phyloP scores from a whole-genome alignment of 2,329 filamentous ascomycete species.

The Myotisia sp. region DNA sequence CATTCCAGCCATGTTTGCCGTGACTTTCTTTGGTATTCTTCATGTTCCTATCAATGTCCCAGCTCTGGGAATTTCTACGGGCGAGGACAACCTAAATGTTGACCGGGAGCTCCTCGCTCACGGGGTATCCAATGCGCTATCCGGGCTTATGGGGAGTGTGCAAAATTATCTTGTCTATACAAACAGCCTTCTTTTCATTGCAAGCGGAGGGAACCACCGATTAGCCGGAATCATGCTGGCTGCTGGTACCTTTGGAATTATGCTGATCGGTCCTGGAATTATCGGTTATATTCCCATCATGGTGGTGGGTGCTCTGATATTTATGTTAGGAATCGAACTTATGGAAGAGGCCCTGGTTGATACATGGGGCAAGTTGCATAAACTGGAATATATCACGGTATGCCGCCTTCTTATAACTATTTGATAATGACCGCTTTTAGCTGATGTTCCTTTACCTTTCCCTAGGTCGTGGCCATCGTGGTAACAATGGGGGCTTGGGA shows the following conservation, averaged over 20 bases:
- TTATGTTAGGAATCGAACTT: conserved; percentile 84
- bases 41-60: conserved; percentile 98
- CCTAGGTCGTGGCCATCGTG: conserved; percentile 65
- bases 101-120: conserved; percentile 86
- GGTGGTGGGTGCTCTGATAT: conserved; percentile 92
- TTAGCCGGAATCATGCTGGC: conserved; percentile 78
- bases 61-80: conserved; percentile 74
- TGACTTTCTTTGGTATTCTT: conserved; percentile 93
- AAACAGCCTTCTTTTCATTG: conserved; percentile 93
- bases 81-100: conserved; percentile 82
- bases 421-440: no score
- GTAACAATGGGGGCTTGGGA: conserved; percentile 94
- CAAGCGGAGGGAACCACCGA: conserved; percentile 75
- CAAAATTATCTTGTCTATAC: conserved; percentile 95
- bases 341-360: conserved; percentile 77
- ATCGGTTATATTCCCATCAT: conserved; percentile 94
- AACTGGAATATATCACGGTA: conserved; percentile 76
- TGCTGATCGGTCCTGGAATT: conserved; percentile 71
- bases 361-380: conserved; percentile 75
- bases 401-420: conserved; percentile 15
- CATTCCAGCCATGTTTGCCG: conserved; percentile 84
- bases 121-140: conserved; percentile 82
- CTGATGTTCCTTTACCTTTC: no score
- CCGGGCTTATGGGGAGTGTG: conserved; percentile 75
- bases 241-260: conserved; percentile 60